phyloP scores from a whole-genome alignment of 306 rosid species.

The Nissolia schottii region DNA sequence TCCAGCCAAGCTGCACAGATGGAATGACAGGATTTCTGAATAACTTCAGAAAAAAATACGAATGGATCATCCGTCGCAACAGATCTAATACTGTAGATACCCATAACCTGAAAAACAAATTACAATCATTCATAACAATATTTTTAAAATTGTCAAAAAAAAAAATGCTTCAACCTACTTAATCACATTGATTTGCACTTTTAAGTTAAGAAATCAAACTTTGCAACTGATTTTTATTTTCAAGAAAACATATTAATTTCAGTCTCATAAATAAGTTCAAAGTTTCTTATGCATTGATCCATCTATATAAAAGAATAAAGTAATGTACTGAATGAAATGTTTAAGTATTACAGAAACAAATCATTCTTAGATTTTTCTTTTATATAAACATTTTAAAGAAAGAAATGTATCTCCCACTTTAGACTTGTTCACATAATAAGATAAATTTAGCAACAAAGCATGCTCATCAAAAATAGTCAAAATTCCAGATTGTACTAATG shows the following conservation, averaged over 20 bases:
- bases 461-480: slow-evolving; percentile 15
- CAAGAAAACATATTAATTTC: background rate
- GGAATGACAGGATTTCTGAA: slow-evolving; percentile 53
- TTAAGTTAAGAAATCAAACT: background rate
- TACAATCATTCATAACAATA: background rate
- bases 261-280: background rate
- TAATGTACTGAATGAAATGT: background rate
- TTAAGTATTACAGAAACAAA: background rate
- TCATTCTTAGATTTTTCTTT: background rate
- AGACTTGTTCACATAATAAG: slow-evolving; percentile 1
- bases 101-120: slow-evolving; percentile 58
- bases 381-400: slow-evolving; percentile 3
- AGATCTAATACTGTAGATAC: slow-evolving; percentile 36
- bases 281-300: background rate
- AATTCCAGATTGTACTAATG: slow-evolving; percentile 2
- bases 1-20: slow-evolving; percentile 74
- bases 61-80: slow-evolving; percentile 42
- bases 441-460: slow-evolving; percentile 9
- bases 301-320: slow-evolving; percentile 10
- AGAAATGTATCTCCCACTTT: background rate
- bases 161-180: background rate
- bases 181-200: background rate
- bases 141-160: background rate
- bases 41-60: slow-evolving; percentile 50
- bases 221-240: background rate